A percentile compares a stretch with the other conserved stretches of the same genome.
phyloP scores from a whole-genome alignment of 23 red algal genomes.

The Gracilaria domingensis region DNA sequence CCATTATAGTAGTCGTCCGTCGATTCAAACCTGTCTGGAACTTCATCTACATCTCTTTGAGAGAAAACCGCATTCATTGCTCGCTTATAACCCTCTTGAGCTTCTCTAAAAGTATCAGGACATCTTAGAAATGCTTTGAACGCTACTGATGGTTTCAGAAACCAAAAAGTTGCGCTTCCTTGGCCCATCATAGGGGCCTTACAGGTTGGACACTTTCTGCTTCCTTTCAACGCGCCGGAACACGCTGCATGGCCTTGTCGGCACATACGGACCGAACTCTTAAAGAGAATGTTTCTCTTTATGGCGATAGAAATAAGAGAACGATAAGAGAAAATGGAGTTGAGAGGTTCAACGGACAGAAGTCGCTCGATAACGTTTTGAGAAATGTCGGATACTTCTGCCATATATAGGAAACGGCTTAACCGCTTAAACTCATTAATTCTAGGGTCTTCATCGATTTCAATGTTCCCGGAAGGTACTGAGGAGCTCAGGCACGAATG shows the following conservation, averaged over 20 bases:
- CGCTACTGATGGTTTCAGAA: too few species aligned
- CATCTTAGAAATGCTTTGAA: too few species aligned
- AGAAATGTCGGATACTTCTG: conserved; percentile 1
- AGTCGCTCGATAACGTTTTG: background rate
- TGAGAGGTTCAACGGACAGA: background rate
- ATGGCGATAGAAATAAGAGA: background rate
- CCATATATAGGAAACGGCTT: background rate
- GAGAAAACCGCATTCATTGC: too few species aligned
- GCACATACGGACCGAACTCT: background rate
- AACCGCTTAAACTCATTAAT: background rate
- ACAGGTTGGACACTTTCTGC: background rate
- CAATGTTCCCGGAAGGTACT: background rate
- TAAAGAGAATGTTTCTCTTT: too few species aligned
- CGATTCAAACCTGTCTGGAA: too few species aligned
- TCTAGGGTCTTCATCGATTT: background rate
- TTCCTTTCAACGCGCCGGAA: background rate
- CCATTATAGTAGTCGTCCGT: conserved; percentile 16
- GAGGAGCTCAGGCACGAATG: background rate
- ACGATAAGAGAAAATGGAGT: background rate
- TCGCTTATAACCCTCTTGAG: too few species aligned
- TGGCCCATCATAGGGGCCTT: background rate
- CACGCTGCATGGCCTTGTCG: background rate
- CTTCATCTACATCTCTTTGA: too few species aligned
- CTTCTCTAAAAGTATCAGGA: too few species aligned
- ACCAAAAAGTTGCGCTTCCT: too few species aligned